Evolutionary conservation across 371 early-diverging fungal genomes (phyloP).

Genomic region (Rhizopus microsporus): DNA sequence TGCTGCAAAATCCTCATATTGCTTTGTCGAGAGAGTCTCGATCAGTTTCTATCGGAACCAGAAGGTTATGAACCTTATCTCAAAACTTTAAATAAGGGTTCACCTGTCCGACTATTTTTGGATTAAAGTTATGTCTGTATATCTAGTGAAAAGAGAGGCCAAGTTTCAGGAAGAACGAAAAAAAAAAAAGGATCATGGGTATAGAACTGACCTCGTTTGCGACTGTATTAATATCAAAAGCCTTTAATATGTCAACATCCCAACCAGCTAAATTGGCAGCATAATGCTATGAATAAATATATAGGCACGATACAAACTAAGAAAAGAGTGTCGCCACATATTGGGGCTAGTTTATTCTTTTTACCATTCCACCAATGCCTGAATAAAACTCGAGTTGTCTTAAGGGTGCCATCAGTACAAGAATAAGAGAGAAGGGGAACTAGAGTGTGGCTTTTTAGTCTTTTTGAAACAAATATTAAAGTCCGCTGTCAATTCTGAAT

Average conservation of each 20-base stretch:
- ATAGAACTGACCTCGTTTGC: constrained; percentile 66
- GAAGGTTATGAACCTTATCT: constrained; percentile 4
- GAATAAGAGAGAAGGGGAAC: neutral
- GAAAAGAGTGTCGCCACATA: neutral
- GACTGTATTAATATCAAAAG: constrained; percentile 80
- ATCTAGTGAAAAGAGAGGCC: constrained; percentile 19
- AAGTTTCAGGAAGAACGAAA: neutral
- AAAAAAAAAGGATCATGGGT: neutral
- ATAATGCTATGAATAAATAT: constrained; percentile 58
- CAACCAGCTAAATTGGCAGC: constrained; percentile 64
- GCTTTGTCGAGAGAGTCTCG: constrained; percentile 62
- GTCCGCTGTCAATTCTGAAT: neutral
- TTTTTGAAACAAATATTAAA: neutral
- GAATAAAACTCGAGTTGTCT: constrained; percentile 69
- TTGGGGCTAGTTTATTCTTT: neutral
- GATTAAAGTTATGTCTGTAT: constrained; percentile 76
- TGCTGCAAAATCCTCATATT: constrained; percentile 65
- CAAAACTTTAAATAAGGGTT: neutral
- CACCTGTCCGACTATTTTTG: constrained; percentile 67
- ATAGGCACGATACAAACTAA: neutral
- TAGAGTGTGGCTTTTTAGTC: constrained; percentile 7
- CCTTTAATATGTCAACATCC: constrained; percentile 62
- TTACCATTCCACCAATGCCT: constrained; percentile 76
- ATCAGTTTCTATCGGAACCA: constrained; percentile 54
- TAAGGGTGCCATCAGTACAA: constrained; percentile 27